Conservation (phyloP, 352 stramenopile genomes). For the Pythium diclinum region DNA sequence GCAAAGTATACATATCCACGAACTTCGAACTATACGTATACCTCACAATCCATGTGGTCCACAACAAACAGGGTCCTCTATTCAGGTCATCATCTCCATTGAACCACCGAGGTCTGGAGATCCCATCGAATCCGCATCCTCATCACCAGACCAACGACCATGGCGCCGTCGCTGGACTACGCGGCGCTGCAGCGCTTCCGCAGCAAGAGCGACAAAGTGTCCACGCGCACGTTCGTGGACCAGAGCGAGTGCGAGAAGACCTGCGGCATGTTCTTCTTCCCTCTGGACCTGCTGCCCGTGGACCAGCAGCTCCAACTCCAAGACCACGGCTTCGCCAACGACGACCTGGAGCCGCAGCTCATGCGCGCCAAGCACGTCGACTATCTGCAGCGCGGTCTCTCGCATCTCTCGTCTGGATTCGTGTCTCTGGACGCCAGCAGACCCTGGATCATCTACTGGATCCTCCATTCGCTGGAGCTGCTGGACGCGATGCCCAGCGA, state of each 20-base stretch:
- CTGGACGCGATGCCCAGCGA: conserved; percentile 70
- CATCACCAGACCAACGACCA: neutral
- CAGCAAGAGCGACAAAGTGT: conserved; percentile 49
- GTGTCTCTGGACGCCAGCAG: conserved; percentile 93
- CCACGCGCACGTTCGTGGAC: conserved; percentile 54
- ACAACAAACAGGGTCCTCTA: neutral
- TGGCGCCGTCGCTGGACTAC: conserved; percentile 18
- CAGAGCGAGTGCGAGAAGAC: conserved; percentile 89
- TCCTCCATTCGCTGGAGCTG: conserved; percentile 94
- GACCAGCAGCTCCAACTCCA: conserved; percentile 85
- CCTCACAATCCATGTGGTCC: neutral
- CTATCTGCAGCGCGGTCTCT: conserved; percentile 76
- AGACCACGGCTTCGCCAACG: conserved; percentile 77
- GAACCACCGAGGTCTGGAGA: too few relatives aligned
- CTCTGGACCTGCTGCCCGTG: conserved; percentile 66
- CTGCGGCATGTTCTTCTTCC: conserved; percentile 91
- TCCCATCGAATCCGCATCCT: neutral
- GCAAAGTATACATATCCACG: neutral
- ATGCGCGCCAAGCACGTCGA: conserved; percentile 83
- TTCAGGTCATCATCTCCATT: neutral
- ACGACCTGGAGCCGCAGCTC: conserved; percentile 57
- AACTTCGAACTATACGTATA: neutral
- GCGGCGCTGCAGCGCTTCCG: conserved; percentile 42
- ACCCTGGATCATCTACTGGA: conserved; percentile 98
- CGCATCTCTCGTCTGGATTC: conserved; percentile 74